Percentiles rank a stretch among this genome's conserved stretches.
phyloP scores from a whole-genome alignment of 495 filamentous ascomycete genomes.

The Penicillium crystallinum region DNA sequence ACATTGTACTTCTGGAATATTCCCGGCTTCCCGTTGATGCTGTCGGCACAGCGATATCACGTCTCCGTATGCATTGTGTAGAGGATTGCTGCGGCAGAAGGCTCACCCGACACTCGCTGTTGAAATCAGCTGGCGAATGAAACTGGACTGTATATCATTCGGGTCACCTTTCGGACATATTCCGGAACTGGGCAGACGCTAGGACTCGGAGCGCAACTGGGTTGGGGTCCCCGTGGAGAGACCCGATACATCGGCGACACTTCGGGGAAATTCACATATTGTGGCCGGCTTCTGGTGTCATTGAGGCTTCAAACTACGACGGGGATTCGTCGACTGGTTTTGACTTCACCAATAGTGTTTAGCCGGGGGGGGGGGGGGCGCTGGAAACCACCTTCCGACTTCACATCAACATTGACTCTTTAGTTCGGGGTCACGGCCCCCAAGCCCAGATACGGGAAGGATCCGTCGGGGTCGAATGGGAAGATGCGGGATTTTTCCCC shows the following conservation, averaged over 20 bases:
- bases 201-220: neutral
- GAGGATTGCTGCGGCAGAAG: conserved; percentile 2
- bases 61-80: neutral
- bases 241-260: conserved; percentile 14
- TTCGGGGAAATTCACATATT: conserved; percentile 13
- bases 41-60: conserved; percentile 1
- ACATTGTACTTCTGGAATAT: conserved; percentile 10
- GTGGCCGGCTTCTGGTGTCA: neutral
- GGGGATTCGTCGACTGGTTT: neutral
- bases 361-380: too few relatives aligned
- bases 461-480: neutral
- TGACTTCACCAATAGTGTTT: too few relatives aligned
- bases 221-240: conserved; percentile 22
- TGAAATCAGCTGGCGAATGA: conserved; percentile 5
- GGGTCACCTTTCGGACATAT: conserved; percentile 5
- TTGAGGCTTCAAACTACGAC: neutral
- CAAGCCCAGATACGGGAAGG: neutral
- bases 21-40: conserved; percentile 20
- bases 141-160: neutral
- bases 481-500: conserved; percentile 12
- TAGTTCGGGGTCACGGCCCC: neutral
- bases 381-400: neutral
- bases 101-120: conserved; percentile 7
- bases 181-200: conserved; percentile 3
- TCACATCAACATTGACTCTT: too few relatives aligned